Conservation (phyloP, 1,284 basidiomycete species). For the Boletus semigastroideus region DNA sequence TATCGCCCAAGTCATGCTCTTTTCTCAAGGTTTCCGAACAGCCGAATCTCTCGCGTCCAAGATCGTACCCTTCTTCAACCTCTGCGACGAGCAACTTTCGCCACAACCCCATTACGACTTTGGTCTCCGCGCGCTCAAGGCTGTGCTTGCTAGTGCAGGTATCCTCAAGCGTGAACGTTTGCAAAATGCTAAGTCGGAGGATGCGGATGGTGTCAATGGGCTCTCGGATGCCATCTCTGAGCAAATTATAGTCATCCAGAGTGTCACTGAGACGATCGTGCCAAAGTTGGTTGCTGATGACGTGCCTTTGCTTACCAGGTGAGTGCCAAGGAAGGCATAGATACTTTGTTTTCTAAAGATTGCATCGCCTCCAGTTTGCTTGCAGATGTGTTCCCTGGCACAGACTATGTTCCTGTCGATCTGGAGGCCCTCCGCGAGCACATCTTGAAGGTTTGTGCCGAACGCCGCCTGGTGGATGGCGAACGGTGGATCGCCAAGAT, state of each 20-base stretch:
- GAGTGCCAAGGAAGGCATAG: slow-evolving; percentile 21
- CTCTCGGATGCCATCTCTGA: slow-evolving; percentile 78
- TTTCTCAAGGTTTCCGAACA: slow-evolving; percentile 98
- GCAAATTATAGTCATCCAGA: slow-evolving; percentile 97
- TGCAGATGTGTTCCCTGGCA: slow-evolving; percentile 96
- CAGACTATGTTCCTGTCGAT: slow-evolving; percentile 88
- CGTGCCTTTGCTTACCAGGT: slow-evolving; percentile 91
- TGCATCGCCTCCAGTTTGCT: slow-evolving; percentile 61
- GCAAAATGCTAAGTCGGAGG: slow-evolving; percentile 46
- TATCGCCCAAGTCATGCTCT: slow-evolving; percentile 99
- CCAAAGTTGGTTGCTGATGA: slow-evolving; percentile 98
- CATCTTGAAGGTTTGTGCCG: slow-evolving; percentile 85
- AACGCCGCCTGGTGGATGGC: slow-evolving; percentile 82
- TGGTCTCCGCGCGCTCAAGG: slow-evolving; percentile 95
- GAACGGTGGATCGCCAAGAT: slow-evolving; percentile 96
- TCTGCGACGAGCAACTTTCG: slow-evolving; percentile 96
- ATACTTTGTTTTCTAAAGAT: slow-evolving; percentile 6
- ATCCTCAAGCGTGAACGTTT: slow-evolving; percentile 94
- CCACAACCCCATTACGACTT: slow-evolving; percentile 99
- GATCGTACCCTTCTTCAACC: slow-evolving; percentile 98
- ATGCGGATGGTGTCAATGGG: slow-evolving; percentile 46
- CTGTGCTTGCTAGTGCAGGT: slow-evolving; percentile 95
- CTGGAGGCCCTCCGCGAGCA: slow-evolving; percentile 83
- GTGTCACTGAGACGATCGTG: slow-evolving; percentile 98
- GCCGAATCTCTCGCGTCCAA: slow-evolving; percentile 96